Percentiles rank a stretch among this genome's conserved stretches.
Conservation (phyloP, 2,329 filamentous ascomycete species). For the Talaromyces sp. region DNA sequence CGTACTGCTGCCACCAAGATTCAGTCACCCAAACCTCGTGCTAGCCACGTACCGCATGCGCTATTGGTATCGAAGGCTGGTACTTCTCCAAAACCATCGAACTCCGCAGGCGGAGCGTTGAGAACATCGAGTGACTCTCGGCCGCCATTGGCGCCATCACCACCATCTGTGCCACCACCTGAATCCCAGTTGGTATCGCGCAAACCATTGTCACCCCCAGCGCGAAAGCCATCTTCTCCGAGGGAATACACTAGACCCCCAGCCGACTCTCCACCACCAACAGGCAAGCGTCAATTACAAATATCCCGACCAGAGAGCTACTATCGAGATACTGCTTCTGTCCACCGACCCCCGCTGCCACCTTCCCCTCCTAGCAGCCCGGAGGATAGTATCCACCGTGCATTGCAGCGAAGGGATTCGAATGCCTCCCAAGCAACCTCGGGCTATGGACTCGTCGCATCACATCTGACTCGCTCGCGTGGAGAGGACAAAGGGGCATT, state of each 20-base stretch:
- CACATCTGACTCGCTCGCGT: constrained; percentile 33
- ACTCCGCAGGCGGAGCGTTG: constrained; percentile 6
- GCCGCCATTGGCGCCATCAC: constrained; percentile 26
- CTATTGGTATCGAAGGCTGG: constrained; percentile 12
- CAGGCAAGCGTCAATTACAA: constrained; percentile 32
- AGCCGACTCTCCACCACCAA: constrained; percentile 23
- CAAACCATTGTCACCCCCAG: constrained; percentile 18
- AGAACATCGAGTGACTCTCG: constrained; percentile 24
- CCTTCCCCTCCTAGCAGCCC: constrained; percentile 40
- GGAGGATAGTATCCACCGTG: constrained; percentile 29
- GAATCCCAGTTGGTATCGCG: constrained; percentile 29
- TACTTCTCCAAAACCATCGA: constrained; percentile 13
- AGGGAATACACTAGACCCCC: constrained; percentile 18
- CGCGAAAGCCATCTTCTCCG: constrained; percentile 25
- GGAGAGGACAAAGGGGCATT: constrained; percentile 31
- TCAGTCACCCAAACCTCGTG: constrained; percentile 24
- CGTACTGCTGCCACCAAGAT: constrained; percentile 18
- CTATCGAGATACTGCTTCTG: constrained; percentile 27
- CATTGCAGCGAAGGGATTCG: constrained; percentile 25
- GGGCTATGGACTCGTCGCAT: constrained; percentile 41
- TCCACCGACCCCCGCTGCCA: constrained; percentile 30
- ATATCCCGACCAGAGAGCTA: constrained; percentile 37
- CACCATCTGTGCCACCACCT: constrained; percentile 29
- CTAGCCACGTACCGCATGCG: constrained; percentile 16
- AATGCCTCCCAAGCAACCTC: constrained; percentile 28